A percentile compares a stretch with the other conserved stretches of the same genome.
Conservation (phyloP, 163 green algal genomes). For the Chloromonas sp. region DNA sequence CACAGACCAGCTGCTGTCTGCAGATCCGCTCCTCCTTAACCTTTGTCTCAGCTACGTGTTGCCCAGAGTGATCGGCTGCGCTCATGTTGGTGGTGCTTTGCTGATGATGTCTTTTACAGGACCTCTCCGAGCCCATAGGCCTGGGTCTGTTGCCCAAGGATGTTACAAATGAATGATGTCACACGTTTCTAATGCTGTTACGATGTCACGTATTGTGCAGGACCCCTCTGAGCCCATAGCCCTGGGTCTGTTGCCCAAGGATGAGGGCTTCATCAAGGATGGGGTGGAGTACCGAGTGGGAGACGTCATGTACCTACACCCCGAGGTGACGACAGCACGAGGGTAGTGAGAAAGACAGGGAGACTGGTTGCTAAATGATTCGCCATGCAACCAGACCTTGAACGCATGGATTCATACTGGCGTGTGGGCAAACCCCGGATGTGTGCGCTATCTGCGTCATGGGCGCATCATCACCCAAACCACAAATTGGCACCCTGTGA, state of each 20-base stretch:
- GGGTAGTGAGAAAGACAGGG: conserved; percentile 1
- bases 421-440: not conserved
- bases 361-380: not conserved
- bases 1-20: too few species aligned
- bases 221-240: conserved; percentile 4
- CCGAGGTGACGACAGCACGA: conserved; percentile 15
- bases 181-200: too few species aligned
- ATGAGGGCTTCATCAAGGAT: conserved; percentile 55
- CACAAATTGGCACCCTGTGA: too few species aligned
- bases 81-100: too few species aligned
- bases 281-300: conserved; percentile 58
- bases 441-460: not conserved
- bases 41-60: too few species aligned
- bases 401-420: not conserved
- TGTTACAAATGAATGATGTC: too few species aligned
- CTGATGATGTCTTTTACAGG: too few species aligned
- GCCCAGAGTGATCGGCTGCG: too few species aligned
- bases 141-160: too few species aligned
- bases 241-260: conserved; percentile 15
- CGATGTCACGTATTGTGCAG: not conserved
- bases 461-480: too few species aligned
- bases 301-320: conserved; percentile 70
- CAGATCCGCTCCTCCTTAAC: too few species aligned
- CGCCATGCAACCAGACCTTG: not conserved
- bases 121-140: too few species aligned